Base-by-base conservation (phyloP, 179 eudicot species). In the Silene vulgaris region DNA sequence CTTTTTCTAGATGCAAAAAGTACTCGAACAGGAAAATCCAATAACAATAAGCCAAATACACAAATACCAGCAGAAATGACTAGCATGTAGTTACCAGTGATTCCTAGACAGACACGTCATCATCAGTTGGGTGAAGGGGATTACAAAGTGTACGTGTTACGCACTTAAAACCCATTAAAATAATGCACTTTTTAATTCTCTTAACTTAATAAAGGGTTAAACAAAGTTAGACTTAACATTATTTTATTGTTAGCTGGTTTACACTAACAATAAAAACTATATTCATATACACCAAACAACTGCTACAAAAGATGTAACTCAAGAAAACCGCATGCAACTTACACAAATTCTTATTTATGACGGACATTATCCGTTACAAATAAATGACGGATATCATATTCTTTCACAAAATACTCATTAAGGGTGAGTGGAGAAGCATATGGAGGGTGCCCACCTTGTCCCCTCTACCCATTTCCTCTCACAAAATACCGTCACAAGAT, bases 1-100 rank as follows among this genome's bases (percentile, higher is more conserved):
- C 19, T 11, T 65, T 50, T 76, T 60, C 72, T 62, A 77, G 74
- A 77, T 67, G 75, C 65, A 61, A 80, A 76, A 76, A 60, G 37
- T n/a, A 20, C 5, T 29, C 28, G 63, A 69, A 35, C 67, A 68
- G 28, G 65, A 20, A 16, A 65, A 72, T 43, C 63, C 69, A 59
- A 80, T 65, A 76, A 66, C 59, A 76, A 73, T 57, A 45, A 74
- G 65, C 71, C 66, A 62, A 77, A 77, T 71, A 28, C 63, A 30
- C 29, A 76, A 1, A 59, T 60, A 67, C 50, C 20, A 67, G 68
- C 20, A 67, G 68, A 50, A 19, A 32, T 43, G 65, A 17, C 30
- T 40, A 20, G 29, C 30, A 45, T 76, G 20, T 52, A 23, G 30
- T 50, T 63, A 71, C 69, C 65, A 40, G 76, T 76, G 80, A 72